These are phyloP conservation scores for Colletotrichum truncatum DNA, from an alignment of 2,329 filamentous ascomycete genomes.

Conservation along the genomic window DNA sequence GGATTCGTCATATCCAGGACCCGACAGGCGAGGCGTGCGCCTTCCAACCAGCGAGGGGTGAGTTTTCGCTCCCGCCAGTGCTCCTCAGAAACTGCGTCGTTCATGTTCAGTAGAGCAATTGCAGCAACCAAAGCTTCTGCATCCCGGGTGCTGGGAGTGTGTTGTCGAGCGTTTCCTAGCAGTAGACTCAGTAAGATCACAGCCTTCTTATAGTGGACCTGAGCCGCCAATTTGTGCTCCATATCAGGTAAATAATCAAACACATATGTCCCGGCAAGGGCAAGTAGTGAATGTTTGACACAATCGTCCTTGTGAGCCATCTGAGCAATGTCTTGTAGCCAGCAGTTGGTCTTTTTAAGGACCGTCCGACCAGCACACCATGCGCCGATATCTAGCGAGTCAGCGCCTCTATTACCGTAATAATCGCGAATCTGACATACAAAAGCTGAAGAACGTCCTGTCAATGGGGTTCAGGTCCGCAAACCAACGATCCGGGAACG, in stretches of 20 bases:
- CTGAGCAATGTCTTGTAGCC: constrained; percentile 49
- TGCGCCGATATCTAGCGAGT: constrained; percentile 43
- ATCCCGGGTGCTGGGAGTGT: constrained; percentile 4
- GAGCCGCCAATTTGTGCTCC: constrained; percentile 42
- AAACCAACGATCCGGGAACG: not conserved
- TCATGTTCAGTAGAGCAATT: constrained; percentile 35
- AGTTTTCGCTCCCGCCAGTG: constrained; percentile 42
- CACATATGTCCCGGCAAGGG: constrained; percentile 50
- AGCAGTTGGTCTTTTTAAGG: constrained; percentile 47
- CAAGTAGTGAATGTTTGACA: constrained; percentile 48
- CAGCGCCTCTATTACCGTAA: not conserved
- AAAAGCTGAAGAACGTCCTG: constrained; percentile 20
- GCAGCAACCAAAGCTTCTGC: constrained; percentile 31
- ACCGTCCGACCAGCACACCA: constrained; percentile 52
- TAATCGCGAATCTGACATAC: constrained; percentile 3
- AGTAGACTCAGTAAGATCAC: constrained; percentile 42
- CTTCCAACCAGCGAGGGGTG: constrained; percentile 48
- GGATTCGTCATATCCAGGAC: constrained; percentile 46
- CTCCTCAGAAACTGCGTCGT: constrained; percentile 44
- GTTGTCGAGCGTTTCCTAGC: not conserved
- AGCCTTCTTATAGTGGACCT: constrained; percentile 37
- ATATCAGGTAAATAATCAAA: constrained; percentile 49
- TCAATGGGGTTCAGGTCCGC: constrained; percentile 1
- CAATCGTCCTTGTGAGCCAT: constrained; percentile 44
- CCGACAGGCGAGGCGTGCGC: constrained; percentile 45